phyloP scores from a whole-genome alignment of 345 rosid species.

The Triadica sebifera region DNA sequence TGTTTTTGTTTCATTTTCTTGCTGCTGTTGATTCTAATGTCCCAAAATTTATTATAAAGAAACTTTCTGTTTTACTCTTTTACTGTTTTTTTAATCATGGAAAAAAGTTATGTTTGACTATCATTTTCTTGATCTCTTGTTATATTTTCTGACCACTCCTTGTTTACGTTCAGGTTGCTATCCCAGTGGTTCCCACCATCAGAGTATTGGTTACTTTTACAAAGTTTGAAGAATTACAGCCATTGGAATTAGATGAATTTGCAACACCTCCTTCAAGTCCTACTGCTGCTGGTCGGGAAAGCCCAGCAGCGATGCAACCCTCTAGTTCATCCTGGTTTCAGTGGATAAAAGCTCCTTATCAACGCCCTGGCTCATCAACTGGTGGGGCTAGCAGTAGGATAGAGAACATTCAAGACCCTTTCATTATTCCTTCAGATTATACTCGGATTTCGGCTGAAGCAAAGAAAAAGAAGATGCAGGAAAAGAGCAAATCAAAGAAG shows the following conservation, averaged over 20 bases:
- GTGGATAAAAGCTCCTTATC: conserved; percentile 82
- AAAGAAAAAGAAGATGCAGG: conserved; percentile 90
- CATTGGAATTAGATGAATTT: conserved; percentile 74
- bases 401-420: conserved; percentile 69
- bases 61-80: not conserved
- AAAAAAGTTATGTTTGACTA: too few relatives aligned
- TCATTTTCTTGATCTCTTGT: too few relatives aligned
- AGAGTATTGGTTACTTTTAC: conserved; percentile 85
- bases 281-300: conserved; percentile 48
- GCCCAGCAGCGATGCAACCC: conserved; percentile 50
- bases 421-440: conserved; percentile 70
- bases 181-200: conserved; percentile 94
- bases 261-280: conserved; percentile 94
- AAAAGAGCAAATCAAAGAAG: conserved; percentile 71
- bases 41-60: not conserved
- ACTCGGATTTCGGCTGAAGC: conserved; percentile 77
- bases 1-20: too few relatives aligned
- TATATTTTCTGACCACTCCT: too few relatives aligned
- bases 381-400: conserved; percentile 53
- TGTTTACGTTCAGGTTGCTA: conserved; percentile 65
- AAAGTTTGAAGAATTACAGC: conserved; percentile 85
- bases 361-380: conserved; percentile 47
- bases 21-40: not conserved
- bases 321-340: conserved; percentile 82
- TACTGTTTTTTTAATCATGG: too few relatives aligned